These are phyloP conservation scores for Millerozyma acaciae DNA, from an alignment of 805 yeast species.

Conservation along the genomic window DNA sequence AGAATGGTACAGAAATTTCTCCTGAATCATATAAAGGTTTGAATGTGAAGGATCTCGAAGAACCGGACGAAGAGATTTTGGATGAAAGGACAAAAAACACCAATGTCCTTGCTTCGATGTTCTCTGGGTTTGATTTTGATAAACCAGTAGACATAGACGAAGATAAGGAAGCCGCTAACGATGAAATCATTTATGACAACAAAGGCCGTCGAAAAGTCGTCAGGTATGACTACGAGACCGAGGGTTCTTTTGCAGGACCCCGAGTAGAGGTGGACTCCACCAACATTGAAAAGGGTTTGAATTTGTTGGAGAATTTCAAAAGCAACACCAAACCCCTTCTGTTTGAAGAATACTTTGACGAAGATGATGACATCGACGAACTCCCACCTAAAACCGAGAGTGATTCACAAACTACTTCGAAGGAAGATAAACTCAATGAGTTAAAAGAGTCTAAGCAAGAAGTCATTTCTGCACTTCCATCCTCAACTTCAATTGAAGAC, in stretches of 20 bases:
- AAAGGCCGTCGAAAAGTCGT: conserved; percentile 34
- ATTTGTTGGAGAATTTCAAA: too few relatives aligned
- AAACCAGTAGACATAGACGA: conserved; percentile 35
- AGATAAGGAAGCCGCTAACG: conserved; percentile 29
- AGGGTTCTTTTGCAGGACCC: too few relatives aligned
- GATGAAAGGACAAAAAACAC: conserved; percentile 26
- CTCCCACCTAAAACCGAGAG: conserved; percentile 29
- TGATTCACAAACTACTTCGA: conserved; percentile 17
- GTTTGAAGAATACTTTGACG: conserved; percentile 34
- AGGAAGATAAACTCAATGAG: conserved; percentile 6
- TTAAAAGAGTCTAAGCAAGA: conserved; percentile 33
- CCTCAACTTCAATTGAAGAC: too few relatives aligned
- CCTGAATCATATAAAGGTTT: conserved; percentile 12
- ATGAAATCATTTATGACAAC: conserved; percentile 28
- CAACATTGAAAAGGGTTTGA: too few relatives aligned
- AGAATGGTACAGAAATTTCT: conserved; percentile 14
- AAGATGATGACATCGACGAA: conserved; percentile 40
- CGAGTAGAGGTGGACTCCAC: too few relatives aligned
- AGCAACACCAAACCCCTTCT: too few relatives aligned
- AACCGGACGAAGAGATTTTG: conserved; percentile 7
- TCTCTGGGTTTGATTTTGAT: conserved; percentile 31
- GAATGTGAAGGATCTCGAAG: conserved; percentile 7
- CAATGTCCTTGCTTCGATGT: conserved; percentile 32
- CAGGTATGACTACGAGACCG: conserved; percentile 32
- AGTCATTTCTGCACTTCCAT: conserved; percentile 50